Evolutionary conservation across 352 stramenopile genomes (phyloP).

Genomic region (Pythium chondricola): DNA sequence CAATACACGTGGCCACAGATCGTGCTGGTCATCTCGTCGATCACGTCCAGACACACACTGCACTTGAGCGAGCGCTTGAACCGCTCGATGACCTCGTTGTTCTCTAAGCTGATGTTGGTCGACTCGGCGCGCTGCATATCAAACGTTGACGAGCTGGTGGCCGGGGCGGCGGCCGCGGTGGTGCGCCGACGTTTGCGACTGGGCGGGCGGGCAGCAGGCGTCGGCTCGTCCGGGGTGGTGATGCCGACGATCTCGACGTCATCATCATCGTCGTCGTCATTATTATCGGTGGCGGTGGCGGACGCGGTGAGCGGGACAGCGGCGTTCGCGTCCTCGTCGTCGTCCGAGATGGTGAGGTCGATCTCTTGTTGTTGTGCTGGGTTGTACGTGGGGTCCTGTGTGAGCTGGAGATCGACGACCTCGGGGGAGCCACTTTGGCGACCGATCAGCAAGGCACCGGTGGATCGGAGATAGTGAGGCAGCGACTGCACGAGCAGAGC

Average conservation of each 20-base stretch:
- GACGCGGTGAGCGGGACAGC: too few species aligned
- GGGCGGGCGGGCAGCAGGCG: slow-evolving; percentile 21
- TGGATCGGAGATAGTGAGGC: too few species aligned
- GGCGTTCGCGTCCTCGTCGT: slow-evolving; percentile 22
- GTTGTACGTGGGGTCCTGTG: too few species aligned
- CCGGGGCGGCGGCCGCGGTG: not conserved
- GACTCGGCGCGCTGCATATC: slow-evolving; percentile 49
- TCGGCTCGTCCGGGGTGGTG: slow-evolving; percentile 1
- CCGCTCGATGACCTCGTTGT: slow-evolving; percentile 67
- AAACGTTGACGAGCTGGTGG: slow-evolving; percentile 6
- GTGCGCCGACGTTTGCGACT: slow-evolving; percentile 34
- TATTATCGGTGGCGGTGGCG: not conserved
- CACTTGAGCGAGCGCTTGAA: slow-evolving; percentile 78
- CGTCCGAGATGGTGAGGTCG: slow-evolving; percentile 58
- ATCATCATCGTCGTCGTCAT: slow-evolving; percentile 30
- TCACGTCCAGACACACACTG: slow-evolving; percentile 75
- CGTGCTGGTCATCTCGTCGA: slow-evolving; percentile 78
- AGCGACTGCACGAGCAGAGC: too few species aligned
- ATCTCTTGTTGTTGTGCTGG: slow-evolving; percentile 35
- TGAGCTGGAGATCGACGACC: not conserved
- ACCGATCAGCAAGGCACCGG: too few species aligned
- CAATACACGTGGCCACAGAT: slow-evolving; percentile 80
- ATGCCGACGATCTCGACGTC: slow-evolving; percentile 55
- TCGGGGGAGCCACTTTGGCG: not conserved
- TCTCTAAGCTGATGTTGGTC: slow-evolving; percentile 63